Evolutionary conservation across 768 basidiomycete genomes (phyloP).

Genomic region (Trametes meyenii): DNA sequence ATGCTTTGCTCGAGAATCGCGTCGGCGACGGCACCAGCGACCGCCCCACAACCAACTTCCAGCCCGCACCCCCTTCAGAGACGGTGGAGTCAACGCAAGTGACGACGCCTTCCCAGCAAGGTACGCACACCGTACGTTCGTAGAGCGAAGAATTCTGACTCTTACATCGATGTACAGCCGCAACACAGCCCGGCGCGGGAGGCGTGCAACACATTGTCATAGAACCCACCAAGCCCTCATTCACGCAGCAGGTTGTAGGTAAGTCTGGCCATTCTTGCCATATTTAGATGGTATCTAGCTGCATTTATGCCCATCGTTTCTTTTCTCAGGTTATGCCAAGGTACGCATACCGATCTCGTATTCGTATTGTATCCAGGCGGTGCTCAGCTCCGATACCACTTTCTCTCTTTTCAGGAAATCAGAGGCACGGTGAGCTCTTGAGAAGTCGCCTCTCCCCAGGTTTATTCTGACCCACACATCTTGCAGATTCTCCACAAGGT

Average conservation of each 20-base stretch:
- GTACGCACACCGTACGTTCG: background rate
- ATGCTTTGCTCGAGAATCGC: background rate
- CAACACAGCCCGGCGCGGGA: conserved; percentile 16
- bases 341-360: background rate
- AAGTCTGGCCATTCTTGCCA: background rate
- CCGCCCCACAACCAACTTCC: conserved; percentile 10
- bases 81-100: conserved; percentile 11
- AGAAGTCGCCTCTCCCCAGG: background rate
- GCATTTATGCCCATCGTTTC: background rate
- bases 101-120: conserved; percentile 16
- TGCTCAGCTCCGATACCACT: background rate
- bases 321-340: conserved; percentile 14
- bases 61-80: background rate
- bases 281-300: too few species aligned
- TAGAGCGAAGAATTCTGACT: background rate
- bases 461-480: too few species aligned
- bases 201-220: conserved; percentile 7
- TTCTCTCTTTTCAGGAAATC: conserved; percentile 6
- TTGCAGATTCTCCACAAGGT: conserved; percentile 14
- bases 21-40: background rate
- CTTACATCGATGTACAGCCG: background rate
- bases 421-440: conserved; percentile 11
- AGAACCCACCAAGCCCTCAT: conserved; percentile 15
- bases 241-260: conserved; percentile 20
- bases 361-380: background rate